Conservation (phyloP, 352 stramenopile species). For the Globisporangium echinulatum region DNA sequence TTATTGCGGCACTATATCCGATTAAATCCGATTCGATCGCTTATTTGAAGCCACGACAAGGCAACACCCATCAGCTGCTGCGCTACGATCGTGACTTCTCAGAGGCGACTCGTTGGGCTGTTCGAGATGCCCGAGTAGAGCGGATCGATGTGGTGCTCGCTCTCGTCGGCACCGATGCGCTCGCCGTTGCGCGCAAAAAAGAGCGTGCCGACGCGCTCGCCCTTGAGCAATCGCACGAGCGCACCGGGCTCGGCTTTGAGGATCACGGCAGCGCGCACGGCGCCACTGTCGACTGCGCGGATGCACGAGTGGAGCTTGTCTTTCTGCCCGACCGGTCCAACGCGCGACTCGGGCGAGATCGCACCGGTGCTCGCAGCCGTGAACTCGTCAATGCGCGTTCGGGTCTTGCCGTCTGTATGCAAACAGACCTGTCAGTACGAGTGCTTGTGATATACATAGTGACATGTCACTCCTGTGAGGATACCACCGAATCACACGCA, state of each 20-base stretch:
- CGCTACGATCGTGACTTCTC: neutral
- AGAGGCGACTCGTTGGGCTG: slow-evolving; percentile 9
- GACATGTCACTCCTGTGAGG: no score
- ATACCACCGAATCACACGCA: neutral
- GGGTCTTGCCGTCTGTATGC: slow-evolving; percentile 16
- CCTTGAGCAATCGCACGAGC: slow-evolving; percentile 56
- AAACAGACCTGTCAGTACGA: neutral
- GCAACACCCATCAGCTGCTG: no score
- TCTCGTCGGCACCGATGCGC: slow-evolving; percentile 34
- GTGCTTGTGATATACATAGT: neutral
- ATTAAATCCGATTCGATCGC: no score
- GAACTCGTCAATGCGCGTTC: slow-evolving; percentile 46
- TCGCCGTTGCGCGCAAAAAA: slow-evolving; percentile 40
- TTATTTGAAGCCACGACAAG: no score
- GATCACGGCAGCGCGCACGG: slow-evolving; percentile 53
- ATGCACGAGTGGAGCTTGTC: slow-evolving; percentile 83
- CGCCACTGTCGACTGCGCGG: slow-evolving; percentile 63
- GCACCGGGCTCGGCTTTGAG: slow-evolving; percentile 56
- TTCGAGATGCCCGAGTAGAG: slow-evolving; percentile 59
- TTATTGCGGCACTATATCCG: no score
- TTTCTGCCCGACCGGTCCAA: slow-evolving; percentile 58
- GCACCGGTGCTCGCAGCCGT: slow-evolving; percentile 32
- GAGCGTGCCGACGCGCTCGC: slow-evolving; percentile 62
- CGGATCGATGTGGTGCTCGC: slow-evolving; percentile 55
- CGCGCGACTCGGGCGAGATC: slow-evolving; percentile 44